Conservation (phyloP, 805 yeast species). For the Lipomyces lipofer region DNA sequence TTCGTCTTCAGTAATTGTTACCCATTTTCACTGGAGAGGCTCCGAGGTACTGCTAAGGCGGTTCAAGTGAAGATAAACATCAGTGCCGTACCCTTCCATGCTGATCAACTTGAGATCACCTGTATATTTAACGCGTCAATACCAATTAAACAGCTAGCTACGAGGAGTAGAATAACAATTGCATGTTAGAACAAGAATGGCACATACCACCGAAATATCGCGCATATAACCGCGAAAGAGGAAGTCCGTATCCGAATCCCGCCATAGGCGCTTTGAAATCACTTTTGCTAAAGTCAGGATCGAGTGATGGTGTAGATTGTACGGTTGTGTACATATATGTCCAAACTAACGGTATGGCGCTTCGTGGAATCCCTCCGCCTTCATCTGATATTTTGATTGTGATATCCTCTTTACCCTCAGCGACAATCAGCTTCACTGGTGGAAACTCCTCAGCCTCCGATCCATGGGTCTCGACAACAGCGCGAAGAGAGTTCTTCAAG, state of each 20-base stretch:
- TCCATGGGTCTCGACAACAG: slow-evolving; percentile 80
- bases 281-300: slow-evolving; percentile 56
- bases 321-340: slow-evolving; percentile 90
- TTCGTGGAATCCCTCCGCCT: slow-evolving; percentile 90
- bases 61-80: slow-evolving; percentile 83
- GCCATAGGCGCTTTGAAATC: slow-evolving; percentile 90
- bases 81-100: slow-evolving; percentile 90
- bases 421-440: slow-evolving; percentile 80
- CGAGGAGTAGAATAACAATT: slow-evolving; percentile 47
- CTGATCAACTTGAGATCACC: slow-evolving; percentile 74
- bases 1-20: background rate
- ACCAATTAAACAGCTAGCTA: background rate
- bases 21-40: slow-evolving; percentile 46
- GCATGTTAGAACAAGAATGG: too few relatives aligned
- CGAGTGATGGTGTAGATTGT: slow-evolving; percentile 64
- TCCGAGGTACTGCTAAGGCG: slow-evolving; percentile 72
- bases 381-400: slow-evolving; percentile 89
- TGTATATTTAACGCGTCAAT: too few relatives aligned
- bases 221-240: slow-evolving; percentile 81
- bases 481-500: slow-evolving; percentile 80
- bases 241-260: slow-evolving; percentile 90
- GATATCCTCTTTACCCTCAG: slow-evolving; percentile 87
- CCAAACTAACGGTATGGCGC: slow-evolving; percentile 84
- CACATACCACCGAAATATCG: slow-evolving; percentile 87
- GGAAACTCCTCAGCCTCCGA: slow-evolving; percentile 72